Conservation (phyloP, 2,329 filamentous ascomycete genomes). For the Zasmidium citrigriseum region DNA sequence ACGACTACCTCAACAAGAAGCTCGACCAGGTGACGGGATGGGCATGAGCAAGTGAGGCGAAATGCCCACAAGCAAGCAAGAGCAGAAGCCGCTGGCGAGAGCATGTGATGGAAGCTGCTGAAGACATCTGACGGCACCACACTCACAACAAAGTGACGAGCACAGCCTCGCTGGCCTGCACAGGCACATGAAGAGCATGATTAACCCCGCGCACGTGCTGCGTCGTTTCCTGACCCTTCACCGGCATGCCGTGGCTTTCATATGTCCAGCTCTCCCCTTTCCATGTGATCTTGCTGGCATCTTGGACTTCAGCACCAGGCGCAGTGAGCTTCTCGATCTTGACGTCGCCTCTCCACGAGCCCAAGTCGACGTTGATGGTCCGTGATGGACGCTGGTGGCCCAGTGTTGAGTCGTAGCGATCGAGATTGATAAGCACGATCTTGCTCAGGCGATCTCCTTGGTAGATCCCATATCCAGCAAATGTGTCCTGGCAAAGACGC, state of each 20-base stretch:
- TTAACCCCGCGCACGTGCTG: not conserved
- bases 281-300: slow-evolving; percentile 14
- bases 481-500: slow-evolving; percentile 4
- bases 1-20: too few species aligned
- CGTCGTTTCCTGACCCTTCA: slow-evolving; percentile 4
- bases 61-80: too few species aligned
- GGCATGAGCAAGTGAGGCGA: too few species aligned
- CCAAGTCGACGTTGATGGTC: not conserved
- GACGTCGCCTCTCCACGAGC: slow-evolving; percentile 1
- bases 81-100: too few species aligned
- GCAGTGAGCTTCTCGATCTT: slow-evolving; percentile 14
- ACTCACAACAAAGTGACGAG: slow-evolving; percentile 6
- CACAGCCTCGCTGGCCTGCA: slow-evolving; percentile 11
- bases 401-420: slow-evolving; percentile 3
- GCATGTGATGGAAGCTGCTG: too few species aligned
- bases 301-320: slow-evolving; percentile 12
- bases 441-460: slow-evolving; percentile 5
- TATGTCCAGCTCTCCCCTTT: slow-evolving; percentile 14
- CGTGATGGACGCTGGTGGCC: slow-evolving; percentile 2
- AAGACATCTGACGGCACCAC: too few species aligned
- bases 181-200: slow-evolving; percentile 2
- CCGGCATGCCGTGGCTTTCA: slow-evolving; percentile 8
- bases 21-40: too few species aligned
- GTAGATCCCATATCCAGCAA: slow-evolving; percentile 15
- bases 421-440: slow-evolving; percentile 17